A percentile compares a stretch with the other conserved stretches of the same genome.
Evolutionary conservation across 2,329 filamentous ascomycete genomes (phyloP).

Genomic region (Fusarium pseudoanthophilum): DNA sequence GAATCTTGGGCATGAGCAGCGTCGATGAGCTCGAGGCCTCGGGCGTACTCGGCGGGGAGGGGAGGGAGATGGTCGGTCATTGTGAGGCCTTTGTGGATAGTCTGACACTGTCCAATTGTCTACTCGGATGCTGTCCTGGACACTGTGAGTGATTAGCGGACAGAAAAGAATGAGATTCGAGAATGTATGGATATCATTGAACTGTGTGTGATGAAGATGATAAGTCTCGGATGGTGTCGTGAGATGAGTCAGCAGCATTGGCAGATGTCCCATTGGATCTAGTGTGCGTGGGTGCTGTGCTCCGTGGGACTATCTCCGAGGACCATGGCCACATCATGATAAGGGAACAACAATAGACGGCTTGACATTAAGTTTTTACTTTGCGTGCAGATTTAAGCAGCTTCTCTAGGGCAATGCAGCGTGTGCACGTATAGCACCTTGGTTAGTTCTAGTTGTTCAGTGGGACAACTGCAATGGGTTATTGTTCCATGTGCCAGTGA

Average conservation of each 20-base stretch:
- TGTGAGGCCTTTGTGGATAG: not conserved
- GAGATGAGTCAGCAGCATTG: slow-evolving; percentile 44
- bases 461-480: not conserved
- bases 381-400: not conserved
- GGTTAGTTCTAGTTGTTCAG: not conserved
- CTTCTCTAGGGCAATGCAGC: not conserved
- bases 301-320: slow-evolving; percentile 1
- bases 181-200: not conserved
- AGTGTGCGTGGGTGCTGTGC: not conserved
- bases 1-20: slow-evolving; percentile 61
- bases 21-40: slow-evolving; percentile 76
- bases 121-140: not conserved
- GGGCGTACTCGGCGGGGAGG: slow-evolving; percentile 55
- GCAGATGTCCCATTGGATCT: slow-evolving; percentile 34
- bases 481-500: slow-evolving; percentile 7
- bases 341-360: not conserved
- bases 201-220: not conserved
- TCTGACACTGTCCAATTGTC: not conserved
- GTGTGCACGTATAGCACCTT: not conserved
- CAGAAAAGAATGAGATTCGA: not conserved
- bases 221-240: slow-evolving; percentile 14
- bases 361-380: not conserved
- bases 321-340: not conserved
- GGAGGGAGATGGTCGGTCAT: slow-evolving; percentile 42
- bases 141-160: not conserved